Conservation (phyloP, 352 stramenopile species). For the Pythium coloratum region DNA sequence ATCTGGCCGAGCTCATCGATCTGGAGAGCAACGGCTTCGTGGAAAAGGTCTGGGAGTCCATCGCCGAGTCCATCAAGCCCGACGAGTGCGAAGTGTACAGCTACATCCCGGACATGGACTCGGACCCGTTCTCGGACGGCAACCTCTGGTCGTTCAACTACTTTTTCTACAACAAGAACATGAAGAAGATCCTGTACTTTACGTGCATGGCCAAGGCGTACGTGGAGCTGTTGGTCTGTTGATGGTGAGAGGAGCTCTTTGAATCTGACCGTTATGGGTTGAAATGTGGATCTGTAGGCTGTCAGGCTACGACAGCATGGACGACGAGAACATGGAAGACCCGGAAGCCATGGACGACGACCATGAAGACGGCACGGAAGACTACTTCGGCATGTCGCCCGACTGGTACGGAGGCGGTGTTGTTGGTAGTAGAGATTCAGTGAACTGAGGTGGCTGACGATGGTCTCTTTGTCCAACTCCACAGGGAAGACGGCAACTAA, state of each 20-base stretch:
- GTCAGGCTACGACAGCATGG: constrained; percentile 49
- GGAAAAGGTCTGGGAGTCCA: constrained; percentile 96
- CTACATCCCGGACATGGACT: constrained; percentile 94
- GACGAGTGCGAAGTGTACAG: constrained; percentile 91
- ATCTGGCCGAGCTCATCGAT: constrained; percentile 91
- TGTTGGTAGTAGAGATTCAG: neutral
- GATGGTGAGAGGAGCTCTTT: neutral
- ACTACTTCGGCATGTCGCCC: constrained; percentile 86
- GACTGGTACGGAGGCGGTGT: constrained; percentile 56
- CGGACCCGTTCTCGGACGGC: constrained; percentile 91
- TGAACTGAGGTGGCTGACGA: neutral
- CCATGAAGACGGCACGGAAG: constrained; percentile 72
- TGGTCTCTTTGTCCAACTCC: neutral
- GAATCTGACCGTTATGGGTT: constrained; percentile 2
- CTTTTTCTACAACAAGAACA: constrained; percentile 94
- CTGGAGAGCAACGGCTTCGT: constrained; percentile 98
- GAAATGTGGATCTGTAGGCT: constrained; percentile 33
- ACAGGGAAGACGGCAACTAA: constrained; percentile 32
- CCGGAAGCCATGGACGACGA: constrained; percentile 68
- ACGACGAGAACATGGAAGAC: constrained; percentile 85
- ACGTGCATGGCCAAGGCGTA: constrained; percentile 91
- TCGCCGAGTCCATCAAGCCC: constrained; percentile 85
- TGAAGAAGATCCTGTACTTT: constrained; percentile 94
- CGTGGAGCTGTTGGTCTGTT: neutral
- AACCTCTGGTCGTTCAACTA: constrained; percentile 95